phyloP scores from a whole-genome alignment of 306 rosid genomes.

The Carpinus fangiana region DNA sequence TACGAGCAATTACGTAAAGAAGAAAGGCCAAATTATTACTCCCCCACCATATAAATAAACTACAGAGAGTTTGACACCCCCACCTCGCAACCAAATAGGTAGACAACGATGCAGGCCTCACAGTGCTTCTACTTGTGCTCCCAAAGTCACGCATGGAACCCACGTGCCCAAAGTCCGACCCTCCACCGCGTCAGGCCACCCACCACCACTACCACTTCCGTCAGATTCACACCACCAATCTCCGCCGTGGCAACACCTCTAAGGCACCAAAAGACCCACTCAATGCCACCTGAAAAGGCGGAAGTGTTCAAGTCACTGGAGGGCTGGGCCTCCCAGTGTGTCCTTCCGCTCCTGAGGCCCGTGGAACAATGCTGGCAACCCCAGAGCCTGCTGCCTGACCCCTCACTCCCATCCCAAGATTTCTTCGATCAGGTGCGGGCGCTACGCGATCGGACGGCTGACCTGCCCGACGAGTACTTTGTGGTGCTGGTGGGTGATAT shows the following conservation, averaged over 20 bases:
- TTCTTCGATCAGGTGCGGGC: slow-evolving; percentile 53
- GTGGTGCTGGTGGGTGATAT: slow-evolving; percentile 72
- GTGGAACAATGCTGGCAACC: slow-evolving; percentile 79
- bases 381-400: slow-evolving; percentile 53
- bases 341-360: slow-evolving; percentile 60
- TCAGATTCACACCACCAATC: background rate
- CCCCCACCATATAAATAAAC: slow-evolving; percentile 16
- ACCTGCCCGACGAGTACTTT: slow-evolving; percentile 66
- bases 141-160: slow-evolving; percentile 17
- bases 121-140: slow-evolving; percentile 4
- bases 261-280: slow-evolving; percentile 28
- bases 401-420: slow-evolving; percentile 37
- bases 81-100: background rate
- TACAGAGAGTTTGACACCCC: background rate
- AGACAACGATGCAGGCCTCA: slow-evolving; percentile 21
- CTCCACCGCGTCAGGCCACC: slow-evolving; percentile 16
- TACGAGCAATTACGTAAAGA: background rate
- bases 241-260: slow-evolving; percentile 21
- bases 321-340: slow-evolving; percentile 50
- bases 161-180: background rate
- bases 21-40: background rate
- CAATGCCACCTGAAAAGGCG: slow-evolving; percentile 51
- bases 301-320: slow-evolving; percentile 59
- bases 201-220: background rate
- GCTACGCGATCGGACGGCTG: slow-evolving; percentile 61